Base-by-base conservation (phyloP, 2,329 filamentous ascomycete genomes). In the Venturia aucupariae region DNA sequence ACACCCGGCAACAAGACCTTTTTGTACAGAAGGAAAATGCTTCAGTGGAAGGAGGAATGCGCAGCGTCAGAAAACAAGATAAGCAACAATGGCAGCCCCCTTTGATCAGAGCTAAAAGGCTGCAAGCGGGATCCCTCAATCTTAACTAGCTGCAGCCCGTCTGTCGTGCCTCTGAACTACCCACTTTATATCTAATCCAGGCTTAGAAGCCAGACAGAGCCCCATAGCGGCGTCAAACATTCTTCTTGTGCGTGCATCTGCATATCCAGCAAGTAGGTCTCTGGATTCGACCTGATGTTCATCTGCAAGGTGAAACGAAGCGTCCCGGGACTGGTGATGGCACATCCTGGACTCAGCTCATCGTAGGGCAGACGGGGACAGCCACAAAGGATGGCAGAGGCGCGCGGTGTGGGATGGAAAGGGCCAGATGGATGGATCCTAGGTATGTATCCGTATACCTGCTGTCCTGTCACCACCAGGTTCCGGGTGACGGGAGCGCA, bases 1-100 rank as follows among this genome's bases (percentile, higher is more conserved):
- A 57, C 7, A 35, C 27, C 35, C 51, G 30, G 51, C 51, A 57
- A 57, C 51, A 57, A 57, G 51, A 51, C 46, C 46, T 51, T 51
- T 46, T 51, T 30, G 51, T 57, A 57, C 27, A 35, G 30, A 11
- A 57, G 17, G 51, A 19, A 8, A 57, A 57, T 2, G 17, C 13
- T 32, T 55, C 51, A 6, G 4, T n/a, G 10, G 19, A 2, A 35
- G 15, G 17, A 19, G 51, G 51, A 32, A 32, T 57, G 51, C n/a
- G n/a, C n/a, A n/a, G n/a, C n/a, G n/a, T n/a, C n/a, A n/a, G n/a
- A 15, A 22, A 35, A 32, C 5, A n/a, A 32, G 51, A 32, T n/a
- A 32, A 57, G 30, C 51, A 57, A 35, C 51, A 57, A 19, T n/a
- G n/a, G n/a, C n/a, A n/a, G n/a, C n/a, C 51, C 51, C 51, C 51